Evolutionary conservation across 352 stramenopile species (phyloP), one percentile per base, ranked within the genome.

Genomic region (Globisporangium parvum): DNA sequence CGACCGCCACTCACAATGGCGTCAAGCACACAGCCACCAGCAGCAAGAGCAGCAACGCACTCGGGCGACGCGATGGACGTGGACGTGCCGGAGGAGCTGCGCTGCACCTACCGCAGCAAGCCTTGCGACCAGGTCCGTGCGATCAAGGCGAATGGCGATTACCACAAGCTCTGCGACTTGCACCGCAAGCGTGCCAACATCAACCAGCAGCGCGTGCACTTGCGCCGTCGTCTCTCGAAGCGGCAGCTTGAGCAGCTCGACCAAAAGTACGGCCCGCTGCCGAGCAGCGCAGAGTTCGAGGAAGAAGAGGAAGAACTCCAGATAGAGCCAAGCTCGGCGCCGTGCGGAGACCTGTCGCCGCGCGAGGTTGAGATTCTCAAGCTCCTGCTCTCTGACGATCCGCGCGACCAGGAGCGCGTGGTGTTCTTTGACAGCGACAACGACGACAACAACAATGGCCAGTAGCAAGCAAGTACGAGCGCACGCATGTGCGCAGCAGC

Each of bases 101-200:
- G 31, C 3, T 63, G 57, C 44, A 56, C 51, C 5, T 85, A 85
- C 50, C 70, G 63, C 35, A 81, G 67, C 67, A 85, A 85, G 47
- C 69, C 70, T n/a, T 85, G 74, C 51, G 67, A 35, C 46, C 70
- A 68, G 42, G 45, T 23, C 31, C 74, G 74, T 52, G 69, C 69
- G 18, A 49, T 77, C 33, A 84, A 84, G 40, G 47, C 46, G 8
- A 70, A 63, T 35, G 63, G 63, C 45, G 60, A 64, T 20, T 31
- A 65, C 39, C 63, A 70, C 59, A 70, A 63, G 28, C 52, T 67
- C 41, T 70, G 63, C 51, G 63, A 67, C n/a, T 48, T 61, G 21
- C 63, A 70, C 18, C 63, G 63, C 21, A 47, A 64, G n/a, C 53
- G 53, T 14, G 63, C 63, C 5, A 70, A 67, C 41, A 51, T 61